Conservation (phyloP, 805 yeast species). For the Wickerhamomyces chaumierensis region DNA sequence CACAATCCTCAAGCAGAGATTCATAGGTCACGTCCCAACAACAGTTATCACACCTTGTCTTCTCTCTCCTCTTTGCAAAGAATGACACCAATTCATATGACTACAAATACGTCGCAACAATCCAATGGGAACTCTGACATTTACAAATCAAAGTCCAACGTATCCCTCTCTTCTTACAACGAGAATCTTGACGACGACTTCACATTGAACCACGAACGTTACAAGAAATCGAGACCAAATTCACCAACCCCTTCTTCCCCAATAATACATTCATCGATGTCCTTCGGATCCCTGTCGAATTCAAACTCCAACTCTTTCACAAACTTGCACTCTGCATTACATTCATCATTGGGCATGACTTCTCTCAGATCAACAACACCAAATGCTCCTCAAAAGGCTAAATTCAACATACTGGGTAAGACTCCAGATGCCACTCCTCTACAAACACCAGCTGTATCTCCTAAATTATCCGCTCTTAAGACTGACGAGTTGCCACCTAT, state of each 20-base stretch:
- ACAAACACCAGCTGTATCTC: constrained; percentile 18
- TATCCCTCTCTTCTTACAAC: constrained; percentile 17
- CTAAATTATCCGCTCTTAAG: constrained; percentile 10
- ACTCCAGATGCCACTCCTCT: constrained; percentile 20
- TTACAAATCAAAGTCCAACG: constrained; percentile 16
- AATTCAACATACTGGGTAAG: constrained; percentile 14
- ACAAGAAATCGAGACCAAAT: constrained; percentile 28
- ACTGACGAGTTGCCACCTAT: constrained; percentile 18
- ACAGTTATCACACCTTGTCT: constrained; percentile 23
- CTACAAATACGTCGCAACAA: constrained; percentile 14
- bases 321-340: constrained; percentile 15
- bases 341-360: constrained; percentile 13
- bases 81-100: constrained; percentile 43
- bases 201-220: constrained; percentile 20
- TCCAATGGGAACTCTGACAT: constrained; percentile 8
- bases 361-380: neutral
- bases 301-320: constrained; percentile 15
- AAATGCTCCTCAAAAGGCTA: constrained; percentile 2
- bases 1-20: constrained; percentile 2
- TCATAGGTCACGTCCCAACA: constrained; percentile 5
- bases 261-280: constrained; percentile 1
- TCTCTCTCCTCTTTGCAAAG: constrained; percentile 48
- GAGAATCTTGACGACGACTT: constrained; percentile 31
- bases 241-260: constrained; percentile 21
- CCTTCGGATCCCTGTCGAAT: constrained; percentile 9